phyloP scores from a whole-genome alignment of 73 alveolate species.

The Tetrahymena elliotti region DNA sequence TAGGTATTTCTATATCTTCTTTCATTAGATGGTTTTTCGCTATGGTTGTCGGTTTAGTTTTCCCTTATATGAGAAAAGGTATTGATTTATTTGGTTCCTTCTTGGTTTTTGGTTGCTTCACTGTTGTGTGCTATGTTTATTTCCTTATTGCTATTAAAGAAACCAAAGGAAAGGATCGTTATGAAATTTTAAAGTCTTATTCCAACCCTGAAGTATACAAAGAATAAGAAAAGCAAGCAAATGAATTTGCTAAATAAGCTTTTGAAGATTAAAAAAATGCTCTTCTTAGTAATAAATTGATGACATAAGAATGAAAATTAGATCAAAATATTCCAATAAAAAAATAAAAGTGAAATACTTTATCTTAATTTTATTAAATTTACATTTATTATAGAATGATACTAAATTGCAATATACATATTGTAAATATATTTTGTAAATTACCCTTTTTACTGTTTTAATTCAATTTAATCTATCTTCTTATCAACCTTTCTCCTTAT shows the following conservation, averaged over 20 bases:
- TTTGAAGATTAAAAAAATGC: not conserved
- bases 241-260: not conserved
- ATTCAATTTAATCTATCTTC: too few relatives aligned
- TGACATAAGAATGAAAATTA: too few relatives aligned
- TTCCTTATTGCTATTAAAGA: not conserved
- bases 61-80: not conserved
- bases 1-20: not conserved
- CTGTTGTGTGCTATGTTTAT: not conserved
- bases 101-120: not conserved
- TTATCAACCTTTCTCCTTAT: too few relatives aligned
- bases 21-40: not conserved
- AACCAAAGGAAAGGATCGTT: not conserved
- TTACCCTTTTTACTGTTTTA: too few relatives aligned
- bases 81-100: not conserved
- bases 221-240: not conserved
- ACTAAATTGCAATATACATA: too few relatives aligned
- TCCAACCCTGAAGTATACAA: not conserved
- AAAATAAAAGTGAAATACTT: too few relatives aligned
- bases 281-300: too few relatives aligned
- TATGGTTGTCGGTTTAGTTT: not conserved
- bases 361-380: too few relatives aligned
- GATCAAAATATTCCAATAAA: not conserved
- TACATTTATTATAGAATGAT: too few relatives aligned
- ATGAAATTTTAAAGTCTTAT: not conserved
- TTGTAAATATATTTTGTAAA: too few relatives aligned